A percentile compares a stretch with the other conserved stretches of the same genome.
Evolutionary conservation across 371 early-diverging fungal species (phyloP).

Genomic region (Sporodiniella umbellata): DNA sequence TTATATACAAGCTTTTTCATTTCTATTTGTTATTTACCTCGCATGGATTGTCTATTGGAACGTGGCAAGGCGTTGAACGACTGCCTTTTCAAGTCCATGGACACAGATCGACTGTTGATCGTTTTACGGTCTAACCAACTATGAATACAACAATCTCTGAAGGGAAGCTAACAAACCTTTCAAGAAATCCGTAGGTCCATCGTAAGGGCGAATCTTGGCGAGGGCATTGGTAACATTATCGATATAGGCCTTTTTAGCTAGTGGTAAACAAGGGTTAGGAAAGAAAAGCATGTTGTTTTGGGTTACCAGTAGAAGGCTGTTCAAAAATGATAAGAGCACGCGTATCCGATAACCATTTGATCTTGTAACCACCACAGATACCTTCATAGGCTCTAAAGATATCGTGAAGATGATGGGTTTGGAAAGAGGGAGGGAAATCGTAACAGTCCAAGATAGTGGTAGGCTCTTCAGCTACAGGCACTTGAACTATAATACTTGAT

Average conservation of each 20-base stretch:
- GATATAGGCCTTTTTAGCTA: conserved; percentile 47
- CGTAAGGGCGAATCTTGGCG: conserved; percentile 21
- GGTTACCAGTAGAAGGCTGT: conserved; percentile 60
- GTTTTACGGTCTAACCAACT: neutral
- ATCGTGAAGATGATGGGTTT: conserved; percentile 55
- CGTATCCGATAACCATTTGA: conserved; percentile 73
- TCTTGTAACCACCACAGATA: conserved; percentile 67
- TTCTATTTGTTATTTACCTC: no score
- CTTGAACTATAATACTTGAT: no score
- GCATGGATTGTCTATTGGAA: conserved; percentile 22
- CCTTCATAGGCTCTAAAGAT: conserved; percentile 54
- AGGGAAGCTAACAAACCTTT: neutral
- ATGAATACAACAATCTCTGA: neutral
- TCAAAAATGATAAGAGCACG: conserved; percentile 72
- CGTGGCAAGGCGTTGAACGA: conserved; percentile 11
- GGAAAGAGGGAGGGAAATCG: conserved; percentile 52
- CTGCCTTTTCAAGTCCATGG: conserved; percentile 22
- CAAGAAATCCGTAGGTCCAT: conserved; percentile 11
- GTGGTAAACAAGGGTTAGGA: neutral
- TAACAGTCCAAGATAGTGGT: conserved; percentile 49
- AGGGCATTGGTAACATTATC: conserved; percentile 19
- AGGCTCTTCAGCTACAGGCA: conserved; percentile 30
- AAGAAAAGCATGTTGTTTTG: neutral
- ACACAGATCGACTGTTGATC: conserved; percentile 16
- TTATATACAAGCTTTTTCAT: no score